Conservation (phyloP, 2,329 filamentous ascomycete genomes). For the Aspergillus chevalieri region DNA sequence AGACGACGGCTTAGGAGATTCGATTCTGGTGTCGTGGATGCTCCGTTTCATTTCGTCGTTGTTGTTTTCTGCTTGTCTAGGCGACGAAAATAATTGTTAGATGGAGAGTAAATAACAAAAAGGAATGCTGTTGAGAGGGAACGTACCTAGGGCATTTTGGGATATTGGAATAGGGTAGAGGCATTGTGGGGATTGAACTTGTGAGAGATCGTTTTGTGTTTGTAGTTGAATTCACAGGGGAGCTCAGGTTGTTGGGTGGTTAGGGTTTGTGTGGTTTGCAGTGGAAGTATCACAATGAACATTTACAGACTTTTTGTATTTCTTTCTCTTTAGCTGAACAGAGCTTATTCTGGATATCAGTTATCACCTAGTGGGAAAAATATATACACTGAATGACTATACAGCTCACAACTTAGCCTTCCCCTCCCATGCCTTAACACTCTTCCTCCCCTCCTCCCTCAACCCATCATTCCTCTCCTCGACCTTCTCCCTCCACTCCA, state of each 20-base stretch:
- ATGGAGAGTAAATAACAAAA: too few species aligned
- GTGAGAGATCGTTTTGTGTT: too few species aligned
- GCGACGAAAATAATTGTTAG: too few species aligned
- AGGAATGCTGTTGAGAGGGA: not conserved
- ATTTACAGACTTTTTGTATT: too few species aligned
- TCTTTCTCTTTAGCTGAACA: too few species aligned
- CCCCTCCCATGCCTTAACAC: slow-evolving; percentile 47
- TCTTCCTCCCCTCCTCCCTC: slow-evolving; percentile 39
- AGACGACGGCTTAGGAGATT: not conserved
- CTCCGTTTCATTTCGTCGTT: not conserved
- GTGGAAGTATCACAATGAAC: too few species aligned
- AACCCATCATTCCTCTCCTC: slow-evolving; percentile 41
- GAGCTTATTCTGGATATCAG: too few species aligned
- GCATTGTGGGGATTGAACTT: not conserved
- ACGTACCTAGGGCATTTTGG: not conserved
- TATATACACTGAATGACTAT: not conserved
- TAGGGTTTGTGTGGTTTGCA: too few species aligned
- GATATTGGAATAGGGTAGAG: not conserved
- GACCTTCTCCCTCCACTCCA: slow-evolving; percentile 41
- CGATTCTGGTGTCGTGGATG: not conserved
- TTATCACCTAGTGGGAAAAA: not conserved
- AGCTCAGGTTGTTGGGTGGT: too few species aligned
- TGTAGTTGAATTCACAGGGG: too few species aligned
- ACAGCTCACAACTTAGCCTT: slow-evolving; percentile 22
- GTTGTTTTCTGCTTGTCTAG: not conserved